Evolutionary conservation across 2,329 filamentous ascomycete species (phyloP), one percentile per base, ranked within the genome.

Genomic region (Fusarium nematophilum): DNA sequence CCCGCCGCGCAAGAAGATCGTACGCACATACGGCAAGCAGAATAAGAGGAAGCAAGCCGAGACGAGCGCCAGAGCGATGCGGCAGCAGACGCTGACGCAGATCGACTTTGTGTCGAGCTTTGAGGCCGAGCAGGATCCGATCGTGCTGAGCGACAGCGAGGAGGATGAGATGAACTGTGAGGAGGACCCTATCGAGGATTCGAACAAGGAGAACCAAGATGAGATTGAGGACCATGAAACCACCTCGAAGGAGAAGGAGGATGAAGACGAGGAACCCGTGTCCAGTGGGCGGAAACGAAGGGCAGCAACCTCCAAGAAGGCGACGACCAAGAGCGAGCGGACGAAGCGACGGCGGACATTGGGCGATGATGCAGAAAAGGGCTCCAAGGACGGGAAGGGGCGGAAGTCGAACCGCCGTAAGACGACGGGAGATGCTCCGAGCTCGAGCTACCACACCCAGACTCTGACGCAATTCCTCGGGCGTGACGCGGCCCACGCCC

Each of bases 21-120:
- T 78, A 10, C 73, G 71, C 18, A 75, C 73, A n/a, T 76, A 76
- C 45, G 71, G 70, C 9, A 69, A 70, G 14, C 62, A 68, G 42
- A 68, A 64, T 29, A 54, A 51, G 10, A 61, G 56, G 52, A 63
- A 66, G 33, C 57, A 61, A 29, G 45, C 50, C 10, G 59, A 66
- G 10, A 59, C 39, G 14, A 56, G 45, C 13, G 47, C 60, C 0
- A 61, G 58, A 14, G 51, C 63, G 4, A 49, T 77, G 37, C 71
- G 70, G 53, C 78, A 80, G 65, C 75, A 78, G 66, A 80, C 78
- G 2, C 60, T 80, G 17, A 80, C 78, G 5, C 78, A 80, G 60
- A 73, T 79, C 36, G 74, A 75, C 39, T 77, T 74, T 66, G 73
- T 75, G 14, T 75, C 68, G 30, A 73, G 71, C 58, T 70, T 72